Evolutionary conservation across 2,329 filamentous ascomycete species (phyloP), one percentile per base, ranked within the genome.

Genomic region (Colletotrichum limetticola): DNA sequence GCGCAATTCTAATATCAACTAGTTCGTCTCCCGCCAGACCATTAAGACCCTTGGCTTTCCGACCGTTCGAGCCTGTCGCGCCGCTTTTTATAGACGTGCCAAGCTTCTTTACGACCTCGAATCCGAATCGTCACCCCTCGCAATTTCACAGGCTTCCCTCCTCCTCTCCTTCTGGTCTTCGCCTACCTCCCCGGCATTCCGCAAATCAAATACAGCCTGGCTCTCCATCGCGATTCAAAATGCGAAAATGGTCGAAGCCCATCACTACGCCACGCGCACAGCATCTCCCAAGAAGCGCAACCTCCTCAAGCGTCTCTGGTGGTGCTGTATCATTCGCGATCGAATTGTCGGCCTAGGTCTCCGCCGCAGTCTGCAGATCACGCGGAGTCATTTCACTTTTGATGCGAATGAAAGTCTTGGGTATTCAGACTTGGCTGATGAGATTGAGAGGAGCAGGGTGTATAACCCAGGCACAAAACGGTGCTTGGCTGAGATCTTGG

Each of bases 311-410:
- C 81, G 87, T 2, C 78, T 90, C 8, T 89, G 87, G 87, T 89
- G 87, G 87, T 87, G 86, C 70, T 88, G 87, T 71, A 81, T 89
- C 53, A 81, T 89, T 5, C 85, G 88, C 12, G 87, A 89, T 76
- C 83, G 86, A 52, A 85, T 87, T 22, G 75, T 89, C 30, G 82
- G 84, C 4, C 80, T 90, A 9, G 84, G 86, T 4, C 82, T 89
- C 72, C 83, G 87, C n/a, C 83, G 86, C 12, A 83, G 83, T 53
- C 82, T 87, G n/a, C 86, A 88, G 72, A 84, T 89, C 67, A 85
- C 86, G 0, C 82, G 84, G 3, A 80, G 80, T 0, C 83, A 86
- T 70, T 86, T 88, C 72, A 83, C 87, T 72, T 82, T 86, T 57
- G 82, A 83, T 52, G 74, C 79, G 0, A 82, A 80, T 67, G 77